Conservation (phyloP, 768 basidiomycete genomes). For the Termitomyces sp. region DNA sequence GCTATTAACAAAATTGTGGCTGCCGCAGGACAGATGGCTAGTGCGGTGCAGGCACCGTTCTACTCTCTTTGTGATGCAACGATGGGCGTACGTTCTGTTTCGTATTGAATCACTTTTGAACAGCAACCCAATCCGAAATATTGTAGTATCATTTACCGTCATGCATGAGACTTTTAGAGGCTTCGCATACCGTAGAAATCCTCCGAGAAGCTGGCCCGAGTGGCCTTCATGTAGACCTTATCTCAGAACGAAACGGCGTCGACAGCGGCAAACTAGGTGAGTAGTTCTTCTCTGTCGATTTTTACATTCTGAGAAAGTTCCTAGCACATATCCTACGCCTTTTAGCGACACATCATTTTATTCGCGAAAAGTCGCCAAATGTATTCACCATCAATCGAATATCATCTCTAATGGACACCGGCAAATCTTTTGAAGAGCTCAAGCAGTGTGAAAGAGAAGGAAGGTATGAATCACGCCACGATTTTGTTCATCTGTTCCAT, state of each 20-base stretch:
- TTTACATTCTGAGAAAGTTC: background rate
- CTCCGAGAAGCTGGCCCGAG: constrained; percentile 56
- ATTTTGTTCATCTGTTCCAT: constrained; percentile 5
- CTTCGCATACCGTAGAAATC: constrained; percentile 66
- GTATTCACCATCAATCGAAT: constrained; percentile 71
- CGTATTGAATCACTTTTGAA: background rate
- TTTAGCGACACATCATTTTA: constrained; percentile 74
- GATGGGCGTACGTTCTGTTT: constrained; percentile 51
- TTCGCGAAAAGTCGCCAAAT: constrained; percentile 64
- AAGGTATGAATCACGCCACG: constrained; percentile 26
- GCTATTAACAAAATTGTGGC: constrained; percentile 65
- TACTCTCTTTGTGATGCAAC: constrained; percentile 67
- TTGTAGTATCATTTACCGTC: constrained; percentile 70
- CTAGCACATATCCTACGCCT: constrained; percentile 70
- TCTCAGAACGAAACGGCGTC: constrained; percentile 40
- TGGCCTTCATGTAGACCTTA: constrained; percentile 43
- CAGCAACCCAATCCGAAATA: background rate
- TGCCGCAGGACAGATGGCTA: constrained; percentile 63
- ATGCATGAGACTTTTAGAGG: constrained; percentile 69
- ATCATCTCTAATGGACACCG: constrained; percentile 64
- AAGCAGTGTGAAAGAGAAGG: constrained; percentile 16
- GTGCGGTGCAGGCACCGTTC: constrained; percentile 64
- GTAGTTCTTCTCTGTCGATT: background rate
- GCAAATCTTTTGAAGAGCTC: constrained; percentile 48
- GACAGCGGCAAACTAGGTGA: constrained; percentile 49